Evolutionary conservation across 805 yeast genomes (phyloP), one percentile per base, ranked within the genome.

Genomic region (Ascoidea tarda): DNA sequence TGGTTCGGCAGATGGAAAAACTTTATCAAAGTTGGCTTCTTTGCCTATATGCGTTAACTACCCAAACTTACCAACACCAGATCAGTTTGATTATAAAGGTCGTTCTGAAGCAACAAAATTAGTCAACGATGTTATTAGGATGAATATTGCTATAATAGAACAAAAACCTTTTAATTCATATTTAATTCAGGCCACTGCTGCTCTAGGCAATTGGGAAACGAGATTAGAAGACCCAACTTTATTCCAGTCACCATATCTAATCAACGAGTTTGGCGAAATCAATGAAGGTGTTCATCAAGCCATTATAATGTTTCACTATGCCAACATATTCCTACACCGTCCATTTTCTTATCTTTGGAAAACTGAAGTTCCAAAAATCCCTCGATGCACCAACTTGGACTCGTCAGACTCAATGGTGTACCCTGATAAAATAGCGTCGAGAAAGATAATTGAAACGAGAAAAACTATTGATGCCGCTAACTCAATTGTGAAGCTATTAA

Each of bases 221-320:
- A 67, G 68, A 54, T 63, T 76, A 32, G 69, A 68, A 14, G 68
- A 73, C 50, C 78, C 78, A 0, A 71, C 67, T 46, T 55, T 68
- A 16, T 71, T 68, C 55, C 63, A 66, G 51, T 62, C 71, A 6
- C 78, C 79, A 0, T 68, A 68, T 51, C 60, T 77, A 33, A 66
- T 76, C 10, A 67, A 70, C 55, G 58, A 66, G 14, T 62, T 63
- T 55, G 81, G 81, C 1, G 56, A 55, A 5, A 75, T 76, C 10
- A 77, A 77, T 58, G 79, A 77, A 53, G 81, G 81, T 33, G 73
- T 76, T 3, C 78, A 75, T 51, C 80, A 77, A 57, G 69, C 79
- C 1, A 66, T 73, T 6, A 65, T 75, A 52, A 61, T 77, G 61
- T 65, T 72, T 51, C 73, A 72, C 53, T 76, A 76, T 60, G 79